A percentile compares a stretch with the other conserved stretches of the same genome.
phyloP scores from a whole-genome alignment of 257 asterid genomes.

The Thymus mandschuricus region DNA sequence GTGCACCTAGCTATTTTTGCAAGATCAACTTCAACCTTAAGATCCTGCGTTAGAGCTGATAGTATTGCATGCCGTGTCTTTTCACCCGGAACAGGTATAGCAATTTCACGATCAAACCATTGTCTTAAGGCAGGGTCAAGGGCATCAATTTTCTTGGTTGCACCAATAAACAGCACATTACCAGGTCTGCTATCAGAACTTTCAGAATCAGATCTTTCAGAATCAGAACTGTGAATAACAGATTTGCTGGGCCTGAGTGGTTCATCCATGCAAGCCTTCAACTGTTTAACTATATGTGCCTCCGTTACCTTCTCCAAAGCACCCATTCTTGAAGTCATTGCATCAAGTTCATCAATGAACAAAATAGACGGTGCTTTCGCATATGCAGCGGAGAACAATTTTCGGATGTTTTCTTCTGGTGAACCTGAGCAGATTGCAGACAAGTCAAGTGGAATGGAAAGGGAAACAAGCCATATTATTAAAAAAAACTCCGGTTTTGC shows the following conservation, averaged over 20 bases:
- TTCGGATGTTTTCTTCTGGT: constrained; percentile 82
- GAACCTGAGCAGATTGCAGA: constrained; percentile 49
- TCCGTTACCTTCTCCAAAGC: constrained; percentile 78
- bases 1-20: constrained; percentile 72
- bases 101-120: constrained; percentile 82
- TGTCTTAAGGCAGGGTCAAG: constrained; percentile 69
- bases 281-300: constrained; percentile 74
- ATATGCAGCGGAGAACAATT: constrained; percentile 72
- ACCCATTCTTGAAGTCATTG: constrained; percentile 85
- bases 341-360: constrained; percentile 91
- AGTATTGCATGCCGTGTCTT: background rate
- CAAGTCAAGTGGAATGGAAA: background rate
- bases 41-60: too few species aligned
- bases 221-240: too few species aligned
- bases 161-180: constrained; percentile 63
- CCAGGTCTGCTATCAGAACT: too few species aligned
- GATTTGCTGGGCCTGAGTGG: constrained; percentile 26
- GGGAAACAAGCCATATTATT: background rate
- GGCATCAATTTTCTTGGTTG: constrained; percentile 84
- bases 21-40: constrained; percentile 51
- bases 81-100: constrained; percentile 79
- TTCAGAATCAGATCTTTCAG: too few species aligned
- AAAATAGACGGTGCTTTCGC: constrained; percentile 84
- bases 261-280: constrained; percentile 89
- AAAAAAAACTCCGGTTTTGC: too few species aligned